phyloP scores from a whole-genome alignment of 2,329 filamentous ascomycete species.

The Didymella sp. region DNA sequence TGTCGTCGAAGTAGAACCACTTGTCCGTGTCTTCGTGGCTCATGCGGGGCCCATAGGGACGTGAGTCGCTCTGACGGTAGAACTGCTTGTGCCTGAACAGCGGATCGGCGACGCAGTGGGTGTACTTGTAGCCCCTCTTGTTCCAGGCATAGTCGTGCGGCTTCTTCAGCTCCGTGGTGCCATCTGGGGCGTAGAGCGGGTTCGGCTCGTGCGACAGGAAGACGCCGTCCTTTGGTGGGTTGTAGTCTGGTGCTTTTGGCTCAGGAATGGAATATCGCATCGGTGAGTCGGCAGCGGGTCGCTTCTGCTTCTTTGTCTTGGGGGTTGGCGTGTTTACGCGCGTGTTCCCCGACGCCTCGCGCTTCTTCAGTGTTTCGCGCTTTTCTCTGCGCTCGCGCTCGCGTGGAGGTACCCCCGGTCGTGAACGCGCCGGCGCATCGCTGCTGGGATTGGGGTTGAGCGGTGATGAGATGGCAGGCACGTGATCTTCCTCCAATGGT shows the following conservation, averaged over 20 bases:
- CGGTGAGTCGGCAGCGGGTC: slow-evolving; percentile 52
- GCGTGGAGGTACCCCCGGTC: slow-evolving; percentile 49
- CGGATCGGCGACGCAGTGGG: slow-evolving; percentile 88
- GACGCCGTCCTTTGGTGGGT: slow-evolving; percentile 56
- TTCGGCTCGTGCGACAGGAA: slow-evolving; percentile 57
- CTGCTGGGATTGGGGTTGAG: slow-evolving; percentile 66
- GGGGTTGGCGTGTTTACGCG: slow-evolving; percentile 50
- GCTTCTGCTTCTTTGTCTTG: slow-evolving; percentile 50
- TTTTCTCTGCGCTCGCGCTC: slow-evolving; percentile 58
- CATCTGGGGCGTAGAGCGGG: slow-evolving; percentile 53
- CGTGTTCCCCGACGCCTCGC: slow-evolving; percentile 54
- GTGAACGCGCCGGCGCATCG: slow-evolving; percentile 54
- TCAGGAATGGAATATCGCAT: slow-evolving; percentile 60
- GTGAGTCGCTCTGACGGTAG: slow-evolving; percentile 86
- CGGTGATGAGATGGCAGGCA: slow-evolving; percentile 74
- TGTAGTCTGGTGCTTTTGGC: slow-evolving; percentile 57
- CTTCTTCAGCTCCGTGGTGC: slow-evolving; percentile 54
- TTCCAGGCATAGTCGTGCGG: slow-evolving; percentile 66
- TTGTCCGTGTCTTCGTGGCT: slow-evolving; percentile 91
- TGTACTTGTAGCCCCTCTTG: slow-evolving; percentile 81
- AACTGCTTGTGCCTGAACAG: slow-evolving; percentile 84
- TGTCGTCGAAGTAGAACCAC: slow-evolving; percentile 79
- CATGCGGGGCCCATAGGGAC: slow-evolving; percentile 82
- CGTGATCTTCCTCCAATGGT: slow-evolving; percentile 71
- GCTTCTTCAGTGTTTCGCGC: slow-evolving; percentile 62